Conservation (phyloP, 139 green algal species). For the Picochlorum sp. region DNA sequence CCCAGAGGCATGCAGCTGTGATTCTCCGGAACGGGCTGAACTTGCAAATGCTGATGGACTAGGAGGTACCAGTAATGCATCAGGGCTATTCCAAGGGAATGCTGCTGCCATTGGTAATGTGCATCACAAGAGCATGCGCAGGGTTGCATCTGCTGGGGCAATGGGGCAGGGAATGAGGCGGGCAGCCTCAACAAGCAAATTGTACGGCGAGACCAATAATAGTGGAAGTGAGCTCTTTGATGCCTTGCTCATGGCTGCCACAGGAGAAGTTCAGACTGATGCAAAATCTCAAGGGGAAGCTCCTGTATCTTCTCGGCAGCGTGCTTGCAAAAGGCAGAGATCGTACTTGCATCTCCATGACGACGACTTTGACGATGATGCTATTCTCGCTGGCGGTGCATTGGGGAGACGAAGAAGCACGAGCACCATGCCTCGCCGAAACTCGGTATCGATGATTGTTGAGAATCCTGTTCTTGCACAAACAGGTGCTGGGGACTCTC, state of each 20-base stretch:
- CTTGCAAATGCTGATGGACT: constrained; percentile 13
- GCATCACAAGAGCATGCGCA: not conserved
- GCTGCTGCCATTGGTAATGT: not conserved
- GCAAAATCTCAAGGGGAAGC: constrained; percentile 25
- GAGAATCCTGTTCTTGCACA: constrained; percentile 33
- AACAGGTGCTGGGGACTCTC: constrained; percentile 13
- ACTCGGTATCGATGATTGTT: constrained; percentile 35
- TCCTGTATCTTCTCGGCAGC: constrained; percentile 32
- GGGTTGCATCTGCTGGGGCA: constrained; percentile 3
- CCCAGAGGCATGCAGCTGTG: constrained; percentile 53
- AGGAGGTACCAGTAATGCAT: not conserved
- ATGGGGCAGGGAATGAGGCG: not conserved
- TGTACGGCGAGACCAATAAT: too few species aligned
- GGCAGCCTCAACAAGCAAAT: too few species aligned
- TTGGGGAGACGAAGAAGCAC: too few species aligned
- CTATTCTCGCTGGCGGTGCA: not conserved
- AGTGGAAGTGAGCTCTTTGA: constrained; percentile 60
- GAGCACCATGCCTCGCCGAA: constrained; percentile 31
- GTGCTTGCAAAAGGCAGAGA: constrained; percentile 34
- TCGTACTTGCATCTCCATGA: constrained; percentile 36
- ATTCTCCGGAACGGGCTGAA: constrained; percentile 14
- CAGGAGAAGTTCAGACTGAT: constrained; percentile 18
- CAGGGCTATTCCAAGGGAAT: not conserved
- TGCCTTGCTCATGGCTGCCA: constrained; percentile 68
- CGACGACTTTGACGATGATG: constrained; percentile 1